Conservation (phyloP, 2,329 filamentous ascomycete genomes). For the Ascochyta lentis region DNA sequence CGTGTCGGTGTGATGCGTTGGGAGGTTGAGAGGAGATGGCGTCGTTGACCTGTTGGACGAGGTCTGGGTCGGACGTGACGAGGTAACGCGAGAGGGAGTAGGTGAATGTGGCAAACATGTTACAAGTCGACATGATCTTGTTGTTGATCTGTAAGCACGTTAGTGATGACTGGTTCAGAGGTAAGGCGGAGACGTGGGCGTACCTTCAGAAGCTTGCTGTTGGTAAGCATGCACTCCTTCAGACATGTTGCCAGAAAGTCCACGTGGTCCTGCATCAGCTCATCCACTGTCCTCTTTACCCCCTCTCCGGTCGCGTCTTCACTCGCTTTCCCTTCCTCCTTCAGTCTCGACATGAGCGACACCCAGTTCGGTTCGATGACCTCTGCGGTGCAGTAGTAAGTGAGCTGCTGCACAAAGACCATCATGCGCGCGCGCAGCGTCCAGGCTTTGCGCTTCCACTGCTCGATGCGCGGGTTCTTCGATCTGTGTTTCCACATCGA, state of each 20-base stretch:
- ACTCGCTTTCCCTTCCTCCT: slow-evolving; percentile 54
- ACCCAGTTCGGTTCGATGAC: slow-evolving; percentile 99
- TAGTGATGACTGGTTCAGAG: not conserved
- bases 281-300: slow-evolving; percentile 84
- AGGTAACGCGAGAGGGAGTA: slow-evolving; percentile 85
- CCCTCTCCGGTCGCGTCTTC: slow-evolving; percentile 48
- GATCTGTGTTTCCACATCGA: slow-evolving; percentile 83
- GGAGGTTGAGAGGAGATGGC: slow-evolving; percentile 50
- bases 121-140: slow-evolving; percentile 95
- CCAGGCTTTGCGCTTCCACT: slow-evolving; percentile 93
- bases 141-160: slow-evolving; percentile 79
- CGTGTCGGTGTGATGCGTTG: slow-evolving; percentile 31
- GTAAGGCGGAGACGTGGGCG: slow-evolving; percentile 30
- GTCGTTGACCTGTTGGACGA: slow-evolving; percentile 66
- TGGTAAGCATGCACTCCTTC: slow-evolving; percentile 99
- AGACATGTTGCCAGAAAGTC: slow-evolving; percentile 97
- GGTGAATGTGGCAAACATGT: slow-evolving; percentile 90
- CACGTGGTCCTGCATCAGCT: slow-evolving; percentile 98
- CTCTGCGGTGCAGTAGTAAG: slow-evolving; percentile 96
- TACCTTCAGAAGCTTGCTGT: slow-evolving; percentile 91
- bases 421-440: slow-evolving; percentile 93
- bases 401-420: slow-evolving; percentile 92
- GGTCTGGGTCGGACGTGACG: slow-evolving; percentile 80
- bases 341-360: slow-evolving; percentile 85
- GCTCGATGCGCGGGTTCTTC: slow-evolving; percentile 74